Percentiles rank a stretch among this genome's conserved stretches.
Conservation (phyloP, 2,329 filamentous ascomycete species). For the Aaosphaeria pasadenensis region DNA sequence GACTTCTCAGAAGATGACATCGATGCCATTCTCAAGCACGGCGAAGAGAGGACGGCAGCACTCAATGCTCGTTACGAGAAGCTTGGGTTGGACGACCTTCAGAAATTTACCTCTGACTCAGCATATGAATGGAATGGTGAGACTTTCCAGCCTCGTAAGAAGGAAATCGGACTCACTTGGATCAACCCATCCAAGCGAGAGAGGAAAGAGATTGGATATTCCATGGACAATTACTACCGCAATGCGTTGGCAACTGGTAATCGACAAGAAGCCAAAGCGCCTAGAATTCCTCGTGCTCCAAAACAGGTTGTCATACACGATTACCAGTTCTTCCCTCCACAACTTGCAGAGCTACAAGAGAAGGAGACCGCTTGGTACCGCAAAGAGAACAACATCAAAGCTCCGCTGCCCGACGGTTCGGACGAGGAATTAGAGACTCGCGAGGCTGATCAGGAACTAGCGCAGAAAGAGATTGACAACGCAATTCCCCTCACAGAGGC, state of each 20-base stretch:
- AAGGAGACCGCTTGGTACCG: constrained; percentile 94
- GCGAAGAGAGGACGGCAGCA: constrained; percentile 83
- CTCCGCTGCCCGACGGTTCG: constrained; percentile 80
- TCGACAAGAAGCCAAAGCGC: constrained; percentile 78
- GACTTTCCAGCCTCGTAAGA: constrained; percentile 80
- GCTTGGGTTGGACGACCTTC: constrained; percentile 91
- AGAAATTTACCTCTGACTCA: constrained; percentile 96
- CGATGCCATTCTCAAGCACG: constrained; percentile 79
- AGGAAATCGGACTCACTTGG: constrained; percentile 90
- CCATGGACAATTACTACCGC: constrained; percentile 98
- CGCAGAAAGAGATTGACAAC: constrained; percentile 91
- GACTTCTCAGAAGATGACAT: constrained; percentile 85
- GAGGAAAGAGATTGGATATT: constrained; percentile 96
- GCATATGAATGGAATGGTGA: constrained; percentile 99
- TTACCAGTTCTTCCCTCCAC: constrained; percentile 92
- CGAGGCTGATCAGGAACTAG: constrained; percentile 79
- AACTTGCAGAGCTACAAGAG: constrained; percentile 85
- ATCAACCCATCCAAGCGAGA: constrained; percentile 98
- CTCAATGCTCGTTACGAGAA: constrained; percentile 95
- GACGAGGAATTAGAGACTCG: constrained; percentile 85
- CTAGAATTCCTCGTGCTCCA: constrained; percentile 90
- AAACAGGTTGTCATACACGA: constrained; percentile 92
- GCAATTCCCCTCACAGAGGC: constrained; percentile 84
- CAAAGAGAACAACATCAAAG: constrained; percentile 95
- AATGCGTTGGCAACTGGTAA: constrained; percentile 82